Base-by-base conservation (phyloP, 2,329 filamentous ascomycete genomes). In the Cercospora citrullina region DNA sequence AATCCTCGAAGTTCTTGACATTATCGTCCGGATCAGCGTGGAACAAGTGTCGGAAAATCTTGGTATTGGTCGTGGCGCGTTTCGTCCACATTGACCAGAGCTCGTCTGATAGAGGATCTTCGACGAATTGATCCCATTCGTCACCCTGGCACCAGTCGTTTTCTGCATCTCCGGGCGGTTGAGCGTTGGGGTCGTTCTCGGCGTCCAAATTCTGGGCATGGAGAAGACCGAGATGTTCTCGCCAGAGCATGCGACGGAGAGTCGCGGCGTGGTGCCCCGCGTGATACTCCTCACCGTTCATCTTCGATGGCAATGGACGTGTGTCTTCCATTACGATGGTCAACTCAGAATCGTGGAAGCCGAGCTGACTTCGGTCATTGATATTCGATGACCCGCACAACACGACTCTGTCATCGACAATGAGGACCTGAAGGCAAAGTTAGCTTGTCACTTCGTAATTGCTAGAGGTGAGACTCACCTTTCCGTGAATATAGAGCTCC, bases 401-500 rank as follows among this genome's bases (percentile, higher is more conserved):
- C 1, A 91, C 93, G 59, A 93, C 86, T 64, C 89, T 88, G 78
- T 98, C 94, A 77, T 98, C 94, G 1, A 90, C 91, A 72, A 97
- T 94, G 72, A 95, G 86, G 64, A 85, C 79, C 77, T 79, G 60
- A 5, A 3, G 6, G 21, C 14, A 6, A 31, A 14, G 70, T 75
- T 60, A 74, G 70, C 45, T 51, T 26, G 16, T 59, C 14, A 9
- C 28, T 10, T 48, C 5, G 6, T 14, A 21, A 8, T 10, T 58
- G 12, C 12, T 2, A 14, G 9, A 3, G 10, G 1, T 10, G 9
- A 4, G 1, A 39, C 69, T 73, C 59, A 97, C 85, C 81, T 98
- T 99, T 30, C 89, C 91, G 79, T 99, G 95, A 59, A 98, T 90
- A 78, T 99, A 99, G 1, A 98, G 86, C 79, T 99, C 94, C 78